Conservation (phyloP, 805 yeast genomes). For the Teunomyces stri region DNA sequence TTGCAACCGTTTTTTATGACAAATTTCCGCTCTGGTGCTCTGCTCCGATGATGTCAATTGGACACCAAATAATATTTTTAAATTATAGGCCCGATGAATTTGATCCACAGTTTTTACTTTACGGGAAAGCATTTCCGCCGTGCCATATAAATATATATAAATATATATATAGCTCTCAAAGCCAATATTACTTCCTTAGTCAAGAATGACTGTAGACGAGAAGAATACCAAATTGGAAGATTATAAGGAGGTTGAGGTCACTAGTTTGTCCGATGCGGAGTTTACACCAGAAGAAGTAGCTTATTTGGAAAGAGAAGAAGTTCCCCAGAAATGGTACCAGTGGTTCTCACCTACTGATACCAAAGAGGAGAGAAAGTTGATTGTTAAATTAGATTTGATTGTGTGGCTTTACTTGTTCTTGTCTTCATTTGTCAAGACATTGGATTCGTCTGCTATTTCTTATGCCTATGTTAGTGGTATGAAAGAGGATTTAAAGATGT, state of each 20-base stretch:
- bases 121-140: background rate
- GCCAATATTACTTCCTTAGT: no score
- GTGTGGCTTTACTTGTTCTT: slow-evolving; percentile 22
- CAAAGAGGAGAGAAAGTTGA: slow-evolving; percentile 22
- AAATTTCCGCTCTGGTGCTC: background rate
- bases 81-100: background rate
- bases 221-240: background rate
- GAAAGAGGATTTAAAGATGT: slow-evolving; percentile 16
- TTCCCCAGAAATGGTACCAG: slow-evolving; percentile 24
- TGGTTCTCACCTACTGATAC: slow-evolving; percentile 28
- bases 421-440: slow-evolving; percentile 25
- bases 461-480: slow-evolving; percentile 23
- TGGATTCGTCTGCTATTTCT: slow-evolving; percentile 22
- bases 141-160: background rate
- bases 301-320: slow-evolving; percentile 7
- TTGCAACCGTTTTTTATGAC: background rate
- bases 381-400: slow-evolving; percentile 23
- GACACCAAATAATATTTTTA: no score
- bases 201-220: background rate
- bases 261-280: background rate
- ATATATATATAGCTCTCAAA: background rate
- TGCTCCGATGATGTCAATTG: no score
- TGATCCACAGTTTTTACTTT: background rate
- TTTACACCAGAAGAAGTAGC: slow-evolving; percentile 12
- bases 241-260: background rate